These are phyloP conservation scores for Glycyrrhiza uralensis DNA, from an alignment of 306 rosid species.

Conservation along the genomic window DNA sequence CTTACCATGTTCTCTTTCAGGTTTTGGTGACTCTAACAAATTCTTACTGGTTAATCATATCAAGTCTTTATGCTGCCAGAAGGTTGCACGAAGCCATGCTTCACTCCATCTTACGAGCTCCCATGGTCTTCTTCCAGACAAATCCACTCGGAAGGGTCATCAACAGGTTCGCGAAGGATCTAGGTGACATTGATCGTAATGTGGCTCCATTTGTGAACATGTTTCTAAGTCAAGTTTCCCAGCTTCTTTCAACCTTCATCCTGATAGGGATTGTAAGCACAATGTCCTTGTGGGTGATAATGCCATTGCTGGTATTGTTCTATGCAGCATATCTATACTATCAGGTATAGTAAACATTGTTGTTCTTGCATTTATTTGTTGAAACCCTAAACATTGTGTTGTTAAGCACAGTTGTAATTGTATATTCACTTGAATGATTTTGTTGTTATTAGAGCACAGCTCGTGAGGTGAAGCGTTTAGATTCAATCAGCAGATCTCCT, in stretches of 20 bases:
- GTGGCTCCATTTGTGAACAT: constrained; percentile 73
- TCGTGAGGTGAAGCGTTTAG: constrained; percentile 91
- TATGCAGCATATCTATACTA: constrained; percentile 79
- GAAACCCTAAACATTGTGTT: not conserved
- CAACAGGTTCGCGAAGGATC: constrained; percentile 93
- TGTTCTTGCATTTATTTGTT: constrained; percentile 6
- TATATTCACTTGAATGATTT: not conserved
- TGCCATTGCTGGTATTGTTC: constrained; percentile 86
- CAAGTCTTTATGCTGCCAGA: constrained; percentile 85
- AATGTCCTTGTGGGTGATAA: constrained; percentile 90
- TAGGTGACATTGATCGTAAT: constrained; percentile 87
- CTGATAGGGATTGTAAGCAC: constrained; percentile 94
- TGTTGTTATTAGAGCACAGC: constrained; percentile 71
- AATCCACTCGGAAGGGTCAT: constrained; percentile 91
- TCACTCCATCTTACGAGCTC: constrained; percentile 76
- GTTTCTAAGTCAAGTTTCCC: constrained; percentile 78
- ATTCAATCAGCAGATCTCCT: constrained; percentile 91
- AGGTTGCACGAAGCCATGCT: constrained; percentile 91
- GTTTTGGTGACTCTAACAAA: constrained; percentile 67
- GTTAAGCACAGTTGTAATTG: not conserved
- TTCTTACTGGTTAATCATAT: constrained; percentile 75
- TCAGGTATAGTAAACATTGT: constrained; percentile 56
- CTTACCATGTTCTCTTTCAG: constrained; percentile 33
- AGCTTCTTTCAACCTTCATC: constrained; percentile 81
- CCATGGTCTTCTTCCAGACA: constrained; percentile 90